phyloP scores from a whole-genome alignment of 2,329 filamentous ascomycete genomes.

The Emergomyces orientalis region DNA sequence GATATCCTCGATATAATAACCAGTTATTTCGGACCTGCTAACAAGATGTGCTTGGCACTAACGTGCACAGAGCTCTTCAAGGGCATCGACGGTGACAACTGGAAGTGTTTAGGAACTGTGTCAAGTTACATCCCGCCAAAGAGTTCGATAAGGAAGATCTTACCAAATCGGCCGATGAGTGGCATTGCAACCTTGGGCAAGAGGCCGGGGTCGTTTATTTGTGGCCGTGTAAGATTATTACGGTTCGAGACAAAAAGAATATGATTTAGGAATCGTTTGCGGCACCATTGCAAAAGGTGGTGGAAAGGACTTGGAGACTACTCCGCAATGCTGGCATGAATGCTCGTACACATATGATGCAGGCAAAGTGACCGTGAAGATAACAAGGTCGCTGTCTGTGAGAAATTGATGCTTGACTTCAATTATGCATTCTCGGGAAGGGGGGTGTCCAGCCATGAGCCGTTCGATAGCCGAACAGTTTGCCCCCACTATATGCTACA shows the following conservation, averaged over 20 bases:
- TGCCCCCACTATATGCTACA: not conserved
- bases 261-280: not conserved
- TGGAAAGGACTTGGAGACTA: not conserved
- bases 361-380: not conserved
- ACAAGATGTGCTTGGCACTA: too few relatives aligned
- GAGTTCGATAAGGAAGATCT: not conserved
- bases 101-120: too few relatives aligned
- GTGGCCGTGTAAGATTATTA: not conserved
- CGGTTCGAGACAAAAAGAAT: not conserved
- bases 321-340: not conserved
- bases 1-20: too few relatives aligned
- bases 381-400: not conserved
- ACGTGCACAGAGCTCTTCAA: too few relatives aligned
- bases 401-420: not conserved
- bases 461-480: not conserved
- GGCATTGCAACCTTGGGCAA: not conserved
- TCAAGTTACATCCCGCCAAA: too few relatives aligned
- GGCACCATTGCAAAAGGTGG: not conserved
- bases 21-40: too few relatives aligned
- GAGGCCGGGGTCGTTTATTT: not conserved
- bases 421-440: not conserved
- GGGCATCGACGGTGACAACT: too few relatives aligned
- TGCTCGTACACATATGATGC: not conserved
- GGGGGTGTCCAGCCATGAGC: too few relatives aligned
- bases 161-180: not conserved